A percentile compares a stretch with the other conserved stretches of the same genome.
Evolutionary conservation across 2,329 filamentous ascomycete species (phyloP).

Genomic region (Cercospora sesami): DNA sequence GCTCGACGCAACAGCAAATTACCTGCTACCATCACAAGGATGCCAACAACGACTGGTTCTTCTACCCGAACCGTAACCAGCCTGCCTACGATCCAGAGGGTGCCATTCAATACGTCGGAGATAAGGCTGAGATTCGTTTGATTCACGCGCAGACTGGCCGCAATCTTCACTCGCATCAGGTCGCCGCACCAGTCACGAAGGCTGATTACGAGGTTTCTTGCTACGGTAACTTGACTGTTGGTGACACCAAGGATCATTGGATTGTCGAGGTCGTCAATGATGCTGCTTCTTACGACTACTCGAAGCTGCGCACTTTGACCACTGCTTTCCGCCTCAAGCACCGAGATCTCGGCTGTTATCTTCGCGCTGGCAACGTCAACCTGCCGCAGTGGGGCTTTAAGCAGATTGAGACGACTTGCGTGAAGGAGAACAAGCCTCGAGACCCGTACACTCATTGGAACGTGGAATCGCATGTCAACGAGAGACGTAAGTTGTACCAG

Average conservation of each 20-base stretch:
- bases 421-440: constrained; percentile 85
- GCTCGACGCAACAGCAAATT: constrained; percentile 90
- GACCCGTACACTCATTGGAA: constrained; percentile 99
- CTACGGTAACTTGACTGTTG: constrained; percentile 93
- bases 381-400: constrained; percentile 99
- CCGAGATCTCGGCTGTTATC: constrained; percentile 80
- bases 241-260: constrained; percentile 98
- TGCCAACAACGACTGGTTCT: constrained; percentile 99
- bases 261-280: constrained; percentile 87
- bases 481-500: constrained; percentile 68
- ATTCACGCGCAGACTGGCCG: constrained; percentile 95
- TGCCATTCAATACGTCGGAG: constrained; percentile 70
- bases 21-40: constrained; percentile 99
- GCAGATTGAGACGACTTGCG: constrained; percentile 96
- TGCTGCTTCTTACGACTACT: constrained; percentile 80
- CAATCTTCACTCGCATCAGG: constrained; percentile 92
- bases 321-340: constrained; percentile 90
- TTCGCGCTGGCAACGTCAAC: constrained; percentile 92
- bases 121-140: constrained; percentile 77
- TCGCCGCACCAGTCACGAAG: constrained; percentile 86
- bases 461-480: constrained; percentile 91
- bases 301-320: constrained; percentile 83
- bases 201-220: constrained; percentile 88
- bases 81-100: constrained; percentile 69
- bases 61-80: constrained; percentile 87